Evolutionary conservation across 306 rosid genomes (phyloP), one percentile per base, ranked within the genome.

Genomic region (Pachyrhizus erosus): DNA sequence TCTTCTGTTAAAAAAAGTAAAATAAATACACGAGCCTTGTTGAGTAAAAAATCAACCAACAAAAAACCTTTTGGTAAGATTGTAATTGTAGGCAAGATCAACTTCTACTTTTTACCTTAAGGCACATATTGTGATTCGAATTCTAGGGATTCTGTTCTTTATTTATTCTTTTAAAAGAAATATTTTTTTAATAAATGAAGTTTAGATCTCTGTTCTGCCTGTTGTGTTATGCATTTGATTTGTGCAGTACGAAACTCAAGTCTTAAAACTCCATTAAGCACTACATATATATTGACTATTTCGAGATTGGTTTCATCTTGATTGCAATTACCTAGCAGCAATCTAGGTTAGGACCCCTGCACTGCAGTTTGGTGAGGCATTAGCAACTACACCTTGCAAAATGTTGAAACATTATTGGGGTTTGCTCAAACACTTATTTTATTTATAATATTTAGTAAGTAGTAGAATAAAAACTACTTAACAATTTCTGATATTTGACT

Each of bases 71-170:
- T 51, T 52, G 55, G 33, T 4, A 7, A 54, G 23, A 62, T 48
- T 74, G 51, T 34, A 33, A 74, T 54, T 74, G 51, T 18, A 3
- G 23, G 23, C 24, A 37, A 37, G 37, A 39, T 57, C 69, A 75
- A 55, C 54, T 57, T 55, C 20, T 74, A 74, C 34, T 52, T 21
- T 75, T 21, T 75, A 52, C 21, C 65, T 31, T 29, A 51, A 31
- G 11, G 9, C 62, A 15, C 77, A 13, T 24, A 46, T 49, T 29
- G 58, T 49, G 23, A 46, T 70, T 70, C 39, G 15, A 42, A 24
- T n/a, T 9, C 27, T 13, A 27, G 29, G 34, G 60, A 46, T 43
- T 45, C 20, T 73, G 29, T 31, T 51, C 26, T 73, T 73, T 73
- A 73, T 73, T 54, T 72, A 17, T 49, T 27, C 76, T 27, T 49